Conservation (phyloP, 2,329 filamentous ascomycete species). For the Grosmannia penicillata region DNA sequence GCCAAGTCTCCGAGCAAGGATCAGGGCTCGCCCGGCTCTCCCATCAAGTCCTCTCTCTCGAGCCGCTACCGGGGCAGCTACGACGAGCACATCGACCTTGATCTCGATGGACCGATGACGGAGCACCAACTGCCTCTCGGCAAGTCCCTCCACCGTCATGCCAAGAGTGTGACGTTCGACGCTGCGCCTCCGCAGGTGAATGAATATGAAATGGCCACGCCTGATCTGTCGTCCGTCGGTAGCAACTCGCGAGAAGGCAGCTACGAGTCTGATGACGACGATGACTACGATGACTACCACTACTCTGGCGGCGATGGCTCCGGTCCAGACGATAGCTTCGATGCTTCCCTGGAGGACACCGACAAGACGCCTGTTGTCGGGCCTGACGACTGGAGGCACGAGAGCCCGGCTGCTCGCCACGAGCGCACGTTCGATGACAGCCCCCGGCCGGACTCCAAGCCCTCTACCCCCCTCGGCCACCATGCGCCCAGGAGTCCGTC, state of each 20-base stretch:
- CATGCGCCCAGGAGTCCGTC: conserved; percentile 56
- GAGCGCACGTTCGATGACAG: conserved; percentile 56
- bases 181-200: conserved; percentile 86
- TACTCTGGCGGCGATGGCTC: conserved; percentile 38
- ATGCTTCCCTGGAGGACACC: conserved; percentile 86
- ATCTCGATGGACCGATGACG: conserved; percentile 45
- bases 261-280: conserved; percentile 71
- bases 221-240: conserved; percentile 82
- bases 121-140: conserved; percentile 48
- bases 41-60: conserved; percentile 80
- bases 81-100: conserved; percentile 56
- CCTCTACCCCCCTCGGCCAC: conserved; percentile 33
- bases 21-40: conserved; percentile 62
- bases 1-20: conserved; percentile 48
- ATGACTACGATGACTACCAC: conserved; percentile 49
- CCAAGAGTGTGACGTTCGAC: conserved; percentile 96
- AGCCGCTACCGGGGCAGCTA: conserved; percentile 51
- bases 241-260: conserved; percentile 86
- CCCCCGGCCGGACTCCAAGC: conserved; percentile 43
- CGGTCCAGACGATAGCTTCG: conserved; percentile 76
- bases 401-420: conserved; percentile 30
- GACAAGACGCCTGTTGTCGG: conserved; percentile 97
- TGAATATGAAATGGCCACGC: conserved; percentile 96
- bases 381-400: conserved; percentile 86
- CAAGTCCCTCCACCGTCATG: conserved; percentile 61